phyloP scores from a whole-genome alignment of 306 rosid genomes.

The Casuarina equisetifolia region DNA sequence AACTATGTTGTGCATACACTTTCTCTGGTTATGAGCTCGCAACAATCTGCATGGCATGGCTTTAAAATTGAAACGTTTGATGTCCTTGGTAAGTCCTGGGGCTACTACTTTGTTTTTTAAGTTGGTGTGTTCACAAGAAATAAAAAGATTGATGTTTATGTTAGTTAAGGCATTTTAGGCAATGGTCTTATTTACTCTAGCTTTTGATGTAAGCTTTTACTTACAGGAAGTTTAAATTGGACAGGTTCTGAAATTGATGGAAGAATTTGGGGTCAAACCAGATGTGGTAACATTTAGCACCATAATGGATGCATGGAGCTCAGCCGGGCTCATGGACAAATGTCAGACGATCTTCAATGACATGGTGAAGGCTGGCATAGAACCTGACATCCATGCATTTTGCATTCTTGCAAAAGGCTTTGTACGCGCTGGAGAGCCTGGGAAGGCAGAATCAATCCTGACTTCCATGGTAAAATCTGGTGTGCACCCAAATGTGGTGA shows the following conservation, averaged over 20 bases:
- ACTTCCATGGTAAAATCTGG: conserved; percentile 61
- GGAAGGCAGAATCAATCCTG: conserved; percentile 71
- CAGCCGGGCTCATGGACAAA: conserved; percentile 78
- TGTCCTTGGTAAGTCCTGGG: background rate
- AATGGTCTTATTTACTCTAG: background rate
- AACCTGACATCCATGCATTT: conserved; percentile 81
- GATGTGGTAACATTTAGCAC: conserved; percentile 96
- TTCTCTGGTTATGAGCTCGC: background rate
- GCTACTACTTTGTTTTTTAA: background rate
- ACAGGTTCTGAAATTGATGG: conserved; percentile 90
- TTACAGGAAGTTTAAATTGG: conserved; percentile 29
- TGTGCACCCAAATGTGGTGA: conserved; percentile 79
- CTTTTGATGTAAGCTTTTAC: conserved; percentile 18
- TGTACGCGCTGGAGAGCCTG: conserved; percentile 74
- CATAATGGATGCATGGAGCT: conserved; percentile 94
- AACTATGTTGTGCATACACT: background rate
- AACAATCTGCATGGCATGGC: background rate
- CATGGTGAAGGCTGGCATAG: conserved; percentile 74
- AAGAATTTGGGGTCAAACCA: conserved; percentile 83
- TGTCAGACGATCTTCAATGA: conserved; percentile 80
- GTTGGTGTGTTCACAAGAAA: background rate
- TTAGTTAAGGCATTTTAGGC: background rate
- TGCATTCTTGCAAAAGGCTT: conserved; percentile 96
- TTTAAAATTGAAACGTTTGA: background rate
- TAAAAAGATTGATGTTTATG: conserved; percentile 1